Base-by-base conservation (phyloP, 176 grass and related monocot genomes). In the Microstegium vimineum region DNA sequence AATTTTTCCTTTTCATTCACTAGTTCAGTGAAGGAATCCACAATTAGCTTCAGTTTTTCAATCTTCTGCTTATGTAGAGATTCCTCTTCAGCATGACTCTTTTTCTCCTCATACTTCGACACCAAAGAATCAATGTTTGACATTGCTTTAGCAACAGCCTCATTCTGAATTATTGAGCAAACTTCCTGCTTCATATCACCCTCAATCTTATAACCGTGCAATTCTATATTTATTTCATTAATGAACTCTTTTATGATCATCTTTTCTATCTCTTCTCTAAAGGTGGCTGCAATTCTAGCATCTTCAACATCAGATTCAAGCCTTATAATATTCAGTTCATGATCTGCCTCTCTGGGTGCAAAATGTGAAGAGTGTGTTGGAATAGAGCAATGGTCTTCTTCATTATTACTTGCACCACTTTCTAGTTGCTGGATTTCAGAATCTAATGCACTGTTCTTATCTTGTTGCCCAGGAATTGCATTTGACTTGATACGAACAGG, bases 281-380 rank as follows among this genome's bases (percentile, higher is more conserved):
- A 72, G 9, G 78, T 80, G 69, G 9, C 25, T 45, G 71, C 82
- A 85, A 70, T 82, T 22, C 40, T 74, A 14, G 45, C 27, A 23
- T 90, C 88, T 86, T 88, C 88, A 73, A 82, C 36, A 4, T 83
- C 85, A 56, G 60, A 75, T 62, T 85, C 66, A 41, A 88, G 46
- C 22, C 42, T 74, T 66, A 17, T 38, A 85, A 74, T 76, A 57
- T 82, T 70, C 17, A 71, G 69, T 35, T 28, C 38, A 25, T 79
- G 38, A 49, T 90, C 64, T 71, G 42, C 31, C 18, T 80, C 73
- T 25, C 43, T 42, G 17, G 68, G n/a, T 83, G 82, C 25, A 40
- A 61, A 49, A 75, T 82, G 28, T 1, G 54, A 81, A 59, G 30
- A 23, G 33, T 76, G 22, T n/a, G 54, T 37, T 45, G 38, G 17